phyloP scores from a whole-genome alignment of 2,329 filamentous ascomycete genomes.

The Trichophyton schoenleinii region DNA sequence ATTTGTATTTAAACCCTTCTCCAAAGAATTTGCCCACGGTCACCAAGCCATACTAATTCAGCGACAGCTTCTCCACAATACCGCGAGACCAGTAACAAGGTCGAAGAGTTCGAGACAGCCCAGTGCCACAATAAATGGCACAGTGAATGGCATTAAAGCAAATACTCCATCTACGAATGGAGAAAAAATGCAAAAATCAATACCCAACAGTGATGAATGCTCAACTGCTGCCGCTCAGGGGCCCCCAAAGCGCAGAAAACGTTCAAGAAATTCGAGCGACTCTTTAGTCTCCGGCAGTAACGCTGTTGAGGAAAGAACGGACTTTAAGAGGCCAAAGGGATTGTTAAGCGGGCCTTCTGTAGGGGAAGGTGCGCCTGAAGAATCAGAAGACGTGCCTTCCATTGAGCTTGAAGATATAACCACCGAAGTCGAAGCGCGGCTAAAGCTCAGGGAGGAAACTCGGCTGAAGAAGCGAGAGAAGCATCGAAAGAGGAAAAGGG shows the following conservation, averaged over 20 bases:
- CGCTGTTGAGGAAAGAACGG: background rate
- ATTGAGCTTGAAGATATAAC: constrained; percentile 35
- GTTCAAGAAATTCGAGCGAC: constrained; percentile 4
- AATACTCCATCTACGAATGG: background rate
- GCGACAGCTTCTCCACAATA: constrained; percentile 14
- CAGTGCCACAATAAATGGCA: background rate
- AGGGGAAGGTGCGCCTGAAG: background rate
- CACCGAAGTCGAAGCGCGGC: constrained; percentile 33
- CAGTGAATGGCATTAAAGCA: background rate
- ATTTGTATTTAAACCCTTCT: constrained; percentile 20
- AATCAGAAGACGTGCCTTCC: background rate
- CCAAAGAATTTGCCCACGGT: background rate
- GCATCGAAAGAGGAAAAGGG: constrained; percentile 32
- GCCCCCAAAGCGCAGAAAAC: constrained; percentile 15
- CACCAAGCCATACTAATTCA: background rate
- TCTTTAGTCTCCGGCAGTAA: background rate
- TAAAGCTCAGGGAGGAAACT: constrained; percentile 32
- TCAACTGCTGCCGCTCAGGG: constrained; percentile 8
- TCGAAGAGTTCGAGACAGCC: background rate
- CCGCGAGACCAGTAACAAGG: constrained; percentile 8
- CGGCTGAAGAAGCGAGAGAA: constrained; percentile 23
- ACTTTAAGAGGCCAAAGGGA: constrained; percentile 14
- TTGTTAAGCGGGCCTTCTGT: constrained; percentile 14
- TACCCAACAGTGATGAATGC: constrained; percentile 14
- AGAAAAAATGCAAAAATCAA: constrained; percentile 8